Base-by-base conservation (phyloP, 1,284 basidiomycete genomes). In the Termitomyces sp. region DNA sequence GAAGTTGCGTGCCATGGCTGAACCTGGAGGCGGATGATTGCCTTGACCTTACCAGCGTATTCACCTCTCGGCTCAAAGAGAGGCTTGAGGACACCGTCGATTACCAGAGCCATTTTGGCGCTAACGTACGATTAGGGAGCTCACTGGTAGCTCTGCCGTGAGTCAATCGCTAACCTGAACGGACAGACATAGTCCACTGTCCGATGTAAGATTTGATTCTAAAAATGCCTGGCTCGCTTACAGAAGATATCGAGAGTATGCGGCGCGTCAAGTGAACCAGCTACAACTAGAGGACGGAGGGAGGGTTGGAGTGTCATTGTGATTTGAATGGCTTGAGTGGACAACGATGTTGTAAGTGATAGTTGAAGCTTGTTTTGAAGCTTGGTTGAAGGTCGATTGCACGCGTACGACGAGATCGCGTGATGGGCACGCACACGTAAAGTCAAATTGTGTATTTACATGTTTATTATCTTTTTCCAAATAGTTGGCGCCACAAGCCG, bases 181-280 rank as follows among this genome's bases (percentile, higher is more conserved):
- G 94, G 94, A 67, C 94, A 95, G 62, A 92, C 86, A 66, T 90
- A 92, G 72, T 94, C 92, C 70, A 90, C 88, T 90, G 41, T 47
- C 21, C 13, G 8, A 33, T 36, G 5, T 17, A 10, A 50, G 21
- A 10, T 13, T 8, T 15, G 7, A 13, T 41, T 21, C 3, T 39
- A 47, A 40, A 6, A 42, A 31, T 26, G 24, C 13, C 36, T 15
- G 4, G 9, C 13, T 26, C 8, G 24, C 85, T 65, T 65, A 87
- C 88, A 68, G 68, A 90, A 93, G 53, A 94, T 74, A 58, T 96
- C 94, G 54, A 98, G 78, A 1, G 89, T 91, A 66, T 97, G 92
- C 0, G 87, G 84, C 0, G 92, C 81, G 33, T 80, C 70, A 44
- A 74, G 70, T 21, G 68, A 69, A 34, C 94, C 95, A 7, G 79